Base-by-base conservation (phyloP, 495 filamentous ascomycete species). In the Cladorrhinum samala region DNA sequence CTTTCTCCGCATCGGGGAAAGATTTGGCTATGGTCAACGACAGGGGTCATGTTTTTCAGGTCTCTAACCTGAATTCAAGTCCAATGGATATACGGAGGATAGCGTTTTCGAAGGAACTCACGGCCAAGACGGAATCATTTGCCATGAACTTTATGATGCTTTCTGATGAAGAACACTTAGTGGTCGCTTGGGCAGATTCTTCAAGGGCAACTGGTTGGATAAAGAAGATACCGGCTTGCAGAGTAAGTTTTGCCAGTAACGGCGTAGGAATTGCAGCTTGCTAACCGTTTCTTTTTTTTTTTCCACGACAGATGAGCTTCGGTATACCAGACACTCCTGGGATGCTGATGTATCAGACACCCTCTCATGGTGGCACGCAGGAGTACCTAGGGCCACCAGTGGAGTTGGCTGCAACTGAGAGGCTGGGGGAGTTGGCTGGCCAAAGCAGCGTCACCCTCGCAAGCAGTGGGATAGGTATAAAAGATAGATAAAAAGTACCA, bases 1-100 rank as follows among this genome's bases (percentile, higher is more conserved):
- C 58, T 1, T 71, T 71, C 46, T 71, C 67, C 1, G 56, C 62
- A 0, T 55, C 60, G 2, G 68, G 66, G 3, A 59, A 42, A 21
- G 67, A 68, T 11, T 46, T 71, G 13, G 65, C 61, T 14, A 53
- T 71, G 52, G 65, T 71, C 17, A 69, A 69, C 44, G 63, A 69
- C 44, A 72, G 68, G 49, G 68, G 68, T 5, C 53, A 68, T 49
- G 42, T 71, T 0, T 71, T 68, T 42, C 55, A 68, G 27, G 63
- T 71, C 1, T 62, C 58, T 3, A 68, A 60, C 33, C 50, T 71
- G 3, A 64, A 69, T 50, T 65, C 67, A 0, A 71, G 49, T 33
- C 64, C 64, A 1, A 58, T 69, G 48, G 61, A 68, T 21, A 46
- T 68, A 9, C 49, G 55, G 33, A 53, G 60, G 6, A 55, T 68